Base-by-base conservation (phyloP, 2,329 filamentous ascomycete species). In the Aspergillus sojae region DNA sequence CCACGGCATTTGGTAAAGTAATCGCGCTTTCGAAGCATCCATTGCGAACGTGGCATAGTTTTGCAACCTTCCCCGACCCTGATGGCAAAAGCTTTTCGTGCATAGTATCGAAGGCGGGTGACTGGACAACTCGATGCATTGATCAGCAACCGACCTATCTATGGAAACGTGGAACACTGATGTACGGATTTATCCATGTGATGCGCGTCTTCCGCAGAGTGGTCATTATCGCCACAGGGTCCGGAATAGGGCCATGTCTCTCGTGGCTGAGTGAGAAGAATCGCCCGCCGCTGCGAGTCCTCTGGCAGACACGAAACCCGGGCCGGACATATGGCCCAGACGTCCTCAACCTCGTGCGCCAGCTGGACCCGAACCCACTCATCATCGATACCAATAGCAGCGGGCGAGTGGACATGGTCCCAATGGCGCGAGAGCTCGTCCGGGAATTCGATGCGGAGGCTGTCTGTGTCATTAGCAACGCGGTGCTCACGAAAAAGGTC, bases 141-240 rank as follows among this genome's bases (percentile, higher is more conserved):
- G 55, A 50, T 30, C 67, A 67, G 41, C 67, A 68, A 6, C 68
- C 67, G 11, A 67, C 57, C 9, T 50, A 64, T 26, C 23, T 71
- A 4, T 72, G 67, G 67, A 62, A 66, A 21, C 60, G 68, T 11
- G 69, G 68, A 11, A 57, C 68, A 46, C 68, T 65, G 26, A 62
- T 52, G 48, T 52, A 52, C 4, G 48, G 48, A 7, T 52, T 52
- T 28, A 52, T 52, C 48, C 48, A 52, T 28, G 48, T 52, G 48
- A 70, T 79, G 48, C 74, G 75, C 61, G 74, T 79, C 6, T 79
- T 79, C 65, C 70, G 71, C 23, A 66, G 70, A 21, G 71, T 78
- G 11, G 73, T 79, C 45, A 70, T 80, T 12, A 73, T 80, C n/a
- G 76, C 75, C 3, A 80, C 78, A 1, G 78, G 78, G 9, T 75